Evolutionary conservation across 345 rosid genomes (phyloP), one percentile per base, ranked within the genome.

Genomic region (Hibiscus tridactylites): DNA sequence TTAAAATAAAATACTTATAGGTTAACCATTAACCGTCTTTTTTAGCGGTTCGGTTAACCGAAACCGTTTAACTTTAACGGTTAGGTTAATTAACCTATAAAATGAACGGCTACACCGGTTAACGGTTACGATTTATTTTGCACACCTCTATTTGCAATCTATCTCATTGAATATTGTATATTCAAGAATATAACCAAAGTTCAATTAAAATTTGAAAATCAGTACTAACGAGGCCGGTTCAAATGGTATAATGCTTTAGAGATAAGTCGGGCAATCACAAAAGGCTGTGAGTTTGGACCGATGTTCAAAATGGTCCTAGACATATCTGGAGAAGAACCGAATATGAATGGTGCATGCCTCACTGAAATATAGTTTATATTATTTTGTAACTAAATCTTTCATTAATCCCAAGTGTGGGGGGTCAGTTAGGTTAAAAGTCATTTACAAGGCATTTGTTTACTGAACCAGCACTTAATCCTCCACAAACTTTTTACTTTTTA

Each of bases 321-420:
- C 37, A 35, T 35, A 29, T 35, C 37, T 35, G 37, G 37, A 35
- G 44, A 39, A 39, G 44, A 39, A 39, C 44, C 0, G 44, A 39
- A 39, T 39, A 35, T 35, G 37, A 35, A 35, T 35, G 37, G 0
- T 5, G 37, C 37, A 31, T 31, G 37, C 1, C 37, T 35, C 37
- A 35, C 37, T 35, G 37, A 35, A 35, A 35, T 10, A 42, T 2
- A 24, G 12, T 24, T 71, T 10, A 15, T 54, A 59, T 78, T 70
- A 50, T 70, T 39, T 49, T 60, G 74, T 61, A 12, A 44, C 7
- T 17, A 37, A 33, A 75, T 61, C 73, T 61, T 71, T 2, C 52
- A 66, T 29, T 37, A 6, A 37, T 37, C 42, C 8, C 9, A 39
- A 39, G 9, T 39, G 44, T 1, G 44, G 44, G 42, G 44, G 44